Percentiles rank a stretch among this genome's conserved stretches.
phyloP scores from a whole-genome alignment of 768 basidiomycete genomes.

The Phaeolepiota aurea region DNA sequence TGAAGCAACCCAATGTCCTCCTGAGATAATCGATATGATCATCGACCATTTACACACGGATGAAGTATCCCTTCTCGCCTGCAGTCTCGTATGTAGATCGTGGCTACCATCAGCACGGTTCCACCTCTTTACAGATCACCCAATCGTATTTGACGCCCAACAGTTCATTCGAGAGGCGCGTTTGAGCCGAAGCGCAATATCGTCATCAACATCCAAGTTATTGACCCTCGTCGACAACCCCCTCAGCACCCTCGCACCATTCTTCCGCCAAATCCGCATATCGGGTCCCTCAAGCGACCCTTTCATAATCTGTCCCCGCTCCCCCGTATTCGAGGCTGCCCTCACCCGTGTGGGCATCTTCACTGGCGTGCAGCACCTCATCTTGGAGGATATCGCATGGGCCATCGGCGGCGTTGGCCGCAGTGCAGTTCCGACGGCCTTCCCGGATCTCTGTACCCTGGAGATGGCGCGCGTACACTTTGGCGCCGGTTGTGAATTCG shows the following conservation, averaged over 20 bases:
- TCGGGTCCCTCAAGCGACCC: background rate
- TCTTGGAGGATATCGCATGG: background rate
- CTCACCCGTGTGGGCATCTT: background rate
- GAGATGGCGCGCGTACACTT: background rate
- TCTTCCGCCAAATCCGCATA: background rate
- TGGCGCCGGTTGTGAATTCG: background rate
- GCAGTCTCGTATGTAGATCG: conserved; percentile 16
- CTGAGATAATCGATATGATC: conserved; percentile 19
- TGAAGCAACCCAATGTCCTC: too few relatives aligned
- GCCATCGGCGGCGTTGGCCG: background rate
- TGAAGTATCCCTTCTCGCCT: conserved; percentile 11
- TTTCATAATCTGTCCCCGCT: background rate
- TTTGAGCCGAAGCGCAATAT: background rate
- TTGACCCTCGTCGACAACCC: background rate
- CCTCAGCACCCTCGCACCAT: background rate
- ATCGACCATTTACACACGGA: conserved; percentile 17
- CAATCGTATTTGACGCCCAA: background rate
- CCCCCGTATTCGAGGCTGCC: background rate
- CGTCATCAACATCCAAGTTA: background rate
- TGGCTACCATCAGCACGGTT: conserved; percentile 15
- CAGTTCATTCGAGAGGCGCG: background rate
- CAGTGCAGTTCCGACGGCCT: background rate
- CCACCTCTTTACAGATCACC: conserved; percentile 11
- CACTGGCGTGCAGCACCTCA: background rate
- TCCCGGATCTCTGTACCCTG: background rate